phyloP scores from a whole-genome alignment of 176 grass and related monocot species.

The Bolboschoenus planiculmis region DNA sequence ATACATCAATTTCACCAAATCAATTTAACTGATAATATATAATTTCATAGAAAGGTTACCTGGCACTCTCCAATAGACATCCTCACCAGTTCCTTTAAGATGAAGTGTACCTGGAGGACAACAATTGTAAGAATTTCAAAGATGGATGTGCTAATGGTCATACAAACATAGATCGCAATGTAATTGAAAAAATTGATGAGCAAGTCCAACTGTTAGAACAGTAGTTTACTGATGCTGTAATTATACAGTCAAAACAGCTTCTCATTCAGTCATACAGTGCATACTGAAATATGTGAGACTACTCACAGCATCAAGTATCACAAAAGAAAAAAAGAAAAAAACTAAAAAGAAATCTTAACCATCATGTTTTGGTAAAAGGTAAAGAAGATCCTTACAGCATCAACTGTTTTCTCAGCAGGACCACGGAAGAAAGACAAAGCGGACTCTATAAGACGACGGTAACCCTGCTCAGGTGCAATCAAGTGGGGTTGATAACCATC shows the following conservation, averaged over 20 bases:
- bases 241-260: not conserved
- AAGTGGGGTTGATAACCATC: slow-evolving; percentile 82
- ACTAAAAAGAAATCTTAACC: not conserved
- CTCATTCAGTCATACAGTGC: not conserved
- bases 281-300: not conserved
- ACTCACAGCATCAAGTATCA: not conserved
- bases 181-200: not conserved
- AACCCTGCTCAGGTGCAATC: slow-evolving; percentile 72
- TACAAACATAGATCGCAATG: not conserved
- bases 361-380: not conserved
- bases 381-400: slow-evolving; percentile 43
- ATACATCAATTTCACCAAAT: not conserved
- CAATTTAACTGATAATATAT: not conserved
- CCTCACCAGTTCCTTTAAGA: slow-evolving; percentile 61
- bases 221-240: not conserved
- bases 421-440: slow-evolving; percentile 45
- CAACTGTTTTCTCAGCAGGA: slow-evolving; percentile 59
- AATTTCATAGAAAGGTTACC: slow-evolving; percentile 23
- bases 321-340: not conserved
- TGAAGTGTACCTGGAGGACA: slow-evolving; percentile 40
- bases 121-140: not conserved
- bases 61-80: slow-evolving; percentile 62
- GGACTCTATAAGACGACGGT: slow-evolving; percentile 44
- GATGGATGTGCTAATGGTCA: not conserved
- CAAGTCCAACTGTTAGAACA: not conserved